Conservation (phyloP, 345 rosid genomes). For the Corchorus olitorius region DNA sequence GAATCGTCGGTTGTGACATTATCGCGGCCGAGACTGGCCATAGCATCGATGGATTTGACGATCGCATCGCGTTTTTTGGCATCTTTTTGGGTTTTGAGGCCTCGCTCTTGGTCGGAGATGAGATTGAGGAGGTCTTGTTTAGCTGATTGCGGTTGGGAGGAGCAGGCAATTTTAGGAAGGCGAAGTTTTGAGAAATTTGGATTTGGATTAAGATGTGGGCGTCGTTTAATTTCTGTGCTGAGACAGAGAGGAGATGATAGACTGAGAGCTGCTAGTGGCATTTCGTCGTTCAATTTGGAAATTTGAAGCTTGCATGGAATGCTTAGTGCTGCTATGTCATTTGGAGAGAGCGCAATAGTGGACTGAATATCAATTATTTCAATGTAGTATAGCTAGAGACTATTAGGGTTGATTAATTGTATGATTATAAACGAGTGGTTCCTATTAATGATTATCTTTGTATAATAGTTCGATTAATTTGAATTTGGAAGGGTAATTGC, state of each 20-base stretch:
- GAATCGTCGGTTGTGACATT: slow-evolving; percentile 59
- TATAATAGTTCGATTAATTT: too few relatives aligned
- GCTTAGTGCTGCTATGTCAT: too few relatives aligned
- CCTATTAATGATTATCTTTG: too few relatives aligned
- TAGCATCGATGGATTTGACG: slow-evolving; percentile 59
- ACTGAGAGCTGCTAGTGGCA: neutral
- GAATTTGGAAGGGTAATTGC: too few relatives aligned
- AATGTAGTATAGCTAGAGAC: too few relatives aligned
- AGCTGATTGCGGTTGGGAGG: slow-evolving; percentile 48
- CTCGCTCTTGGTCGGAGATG: slow-evolving; percentile 80
- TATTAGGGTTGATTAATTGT: too few relatives aligned
- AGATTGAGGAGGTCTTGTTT: slow-evolving; percentile 63
- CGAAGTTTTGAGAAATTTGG: neutral
- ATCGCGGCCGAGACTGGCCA: slow-evolving; percentile 60
- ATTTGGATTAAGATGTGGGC: neutral
- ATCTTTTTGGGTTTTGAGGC: slow-evolving; percentile 78
- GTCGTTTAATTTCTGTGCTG: neutral
- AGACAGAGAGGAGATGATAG: neutral
- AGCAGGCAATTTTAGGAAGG: slow-evolving; percentile 34
- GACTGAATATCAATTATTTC: too few relatives aligned
- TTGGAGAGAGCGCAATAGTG: too few relatives aligned
- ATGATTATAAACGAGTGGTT: too few relatives aligned
- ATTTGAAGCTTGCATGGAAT: too few relatives aligned
- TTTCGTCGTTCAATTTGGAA: neutral
- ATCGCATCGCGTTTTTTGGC: slow-evolving; percentile 51